phyloP scores from a whole-genome alignment of 768 basidiomycete species.

The Leccinum imitatum region DNA sequence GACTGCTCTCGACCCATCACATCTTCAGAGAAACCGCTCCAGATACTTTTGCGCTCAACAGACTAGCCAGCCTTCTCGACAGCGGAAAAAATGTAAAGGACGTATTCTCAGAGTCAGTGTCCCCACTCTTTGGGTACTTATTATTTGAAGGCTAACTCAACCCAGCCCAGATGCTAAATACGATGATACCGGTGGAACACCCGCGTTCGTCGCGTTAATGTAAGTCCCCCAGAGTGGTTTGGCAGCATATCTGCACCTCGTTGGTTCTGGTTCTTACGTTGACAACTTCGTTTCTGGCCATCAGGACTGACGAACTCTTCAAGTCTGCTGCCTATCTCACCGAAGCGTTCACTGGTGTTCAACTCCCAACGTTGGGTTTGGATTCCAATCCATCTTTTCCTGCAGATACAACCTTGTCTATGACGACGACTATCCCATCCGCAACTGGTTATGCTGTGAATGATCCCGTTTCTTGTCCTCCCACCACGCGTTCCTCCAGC shows the following conservation, averaged over 20 bases:
- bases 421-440: background rate
- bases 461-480: background rate
- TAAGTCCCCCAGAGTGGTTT: constrained; percentile 31
- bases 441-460: background rate
- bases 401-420: background rate
- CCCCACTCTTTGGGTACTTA: background rate
- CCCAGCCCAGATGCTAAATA: constrained; percentile 64
- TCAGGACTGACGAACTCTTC: constrained; percentile 72
- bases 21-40: constrained; percentile 68
- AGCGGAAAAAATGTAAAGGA: constrained; percentile 57
- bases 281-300: constrained; percentile 1
- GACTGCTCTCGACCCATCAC: constrained; percentile 78
- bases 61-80: constrained; percentile 67
- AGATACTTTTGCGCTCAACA: constrained; percentile 70
- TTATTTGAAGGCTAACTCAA: background rate
- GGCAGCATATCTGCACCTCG: background rate
- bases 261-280: constrained; percentile 1
- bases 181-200: constrained; percentile 58
- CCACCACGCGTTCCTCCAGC: constrained; percentile 24
- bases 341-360: constrained; percentile 52
- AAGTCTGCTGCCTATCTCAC: constrained; percentile 76
- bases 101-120: constrained; percentile 46
- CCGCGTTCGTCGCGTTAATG: constrained; percentile 72
- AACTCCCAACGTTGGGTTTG: constrained; percentile 13
- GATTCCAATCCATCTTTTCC: constrained; percentile 16